Evolutionary conservation across 148 eudicot species (phyloP).

Genomic region (Cornus kousa): DNA sequence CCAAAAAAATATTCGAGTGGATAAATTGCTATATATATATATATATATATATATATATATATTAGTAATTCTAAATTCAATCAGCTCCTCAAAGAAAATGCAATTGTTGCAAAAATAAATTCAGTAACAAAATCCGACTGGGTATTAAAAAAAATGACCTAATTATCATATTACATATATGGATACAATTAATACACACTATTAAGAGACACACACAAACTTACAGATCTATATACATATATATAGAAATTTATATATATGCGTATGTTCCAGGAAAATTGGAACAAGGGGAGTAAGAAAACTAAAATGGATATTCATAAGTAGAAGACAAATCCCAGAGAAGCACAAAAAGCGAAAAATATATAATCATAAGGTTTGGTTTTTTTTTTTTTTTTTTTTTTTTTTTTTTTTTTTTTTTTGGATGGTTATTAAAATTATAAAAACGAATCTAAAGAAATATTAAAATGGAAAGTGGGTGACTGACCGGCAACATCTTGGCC

Average conservation of each 20-base stretch:
- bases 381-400: too few species aligned
- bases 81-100: background rate
- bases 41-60: too few species aligned
- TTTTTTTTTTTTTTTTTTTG: too few species aligned
- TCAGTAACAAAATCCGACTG: background rate
- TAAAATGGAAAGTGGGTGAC: background rate
- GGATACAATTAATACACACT: background rate
- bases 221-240: background rate
- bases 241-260: background rate
- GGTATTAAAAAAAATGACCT: background rate
- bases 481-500: slow-evolving; percentile 84
- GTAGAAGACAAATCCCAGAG: background rate
- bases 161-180: background rate
- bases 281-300: background rate
- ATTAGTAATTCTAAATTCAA: slow-evolving; percentile 14
- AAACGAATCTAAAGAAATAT: background rate
- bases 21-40: too few species aligned
- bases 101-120: slow-evolving; percentile 8
- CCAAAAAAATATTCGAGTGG: slow-evolving; percentile 38
- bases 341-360: too few species aligned
- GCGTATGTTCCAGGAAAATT: background rate
- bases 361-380: too few species aligned
- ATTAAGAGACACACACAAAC: background rate
- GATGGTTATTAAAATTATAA: background rate
- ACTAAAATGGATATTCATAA: background rate